A percentile compares a stretch with the other conserved stretches of the same genome.
Conservation (phyloP, 768 basidiomycete genomes). For the Candolleomyces aberdarensis region DNA sequence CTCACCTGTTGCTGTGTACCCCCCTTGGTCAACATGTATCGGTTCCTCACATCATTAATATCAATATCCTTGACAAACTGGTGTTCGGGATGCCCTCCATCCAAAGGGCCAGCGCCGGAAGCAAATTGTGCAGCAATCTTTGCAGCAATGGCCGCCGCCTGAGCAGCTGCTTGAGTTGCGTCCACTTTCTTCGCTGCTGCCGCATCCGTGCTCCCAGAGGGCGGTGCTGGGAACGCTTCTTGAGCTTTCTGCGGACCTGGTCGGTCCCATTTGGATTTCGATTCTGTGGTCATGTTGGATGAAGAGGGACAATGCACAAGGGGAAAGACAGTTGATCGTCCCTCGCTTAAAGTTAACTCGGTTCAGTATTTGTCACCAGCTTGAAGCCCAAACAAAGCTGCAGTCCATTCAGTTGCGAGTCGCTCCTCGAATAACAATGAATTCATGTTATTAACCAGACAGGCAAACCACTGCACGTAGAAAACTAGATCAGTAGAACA, state of each 20-base stretch:
- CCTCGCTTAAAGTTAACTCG: not conserved
- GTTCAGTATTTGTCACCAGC: too few relatives aligned
- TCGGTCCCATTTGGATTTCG: too few relatives aligned
- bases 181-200: not conserved
- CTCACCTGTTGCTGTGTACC: conserved; percentile 87
- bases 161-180: conserved; percentile 64
- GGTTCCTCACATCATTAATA: conserved; percentile 94
- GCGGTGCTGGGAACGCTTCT: not conserved
- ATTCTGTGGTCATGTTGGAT: too few relatives aligned
- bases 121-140: conserved; percentile 91
- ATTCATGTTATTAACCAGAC: too few relatives aligned
- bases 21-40: conserved; percentile 92
- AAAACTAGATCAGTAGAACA: too few relatives aligned
- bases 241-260: not conserved
- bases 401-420: not conserved
- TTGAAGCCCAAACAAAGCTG: not conserved
- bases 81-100: conserved; percentile 53
- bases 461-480: too few relatives aligned
- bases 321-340: too few relatives aligned
- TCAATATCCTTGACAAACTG: conserved; percentile 91
- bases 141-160: conserved; percentile 84
- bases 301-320: too few relatives aligned
- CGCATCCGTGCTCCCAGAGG: not conserved
- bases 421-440: too few relatives aligned
- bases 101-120: conserved; percentile 36